Evolutionary conservation across 345 rosid genomes (phyloP).

Genomic region (Luvunga scandens): DNA sequence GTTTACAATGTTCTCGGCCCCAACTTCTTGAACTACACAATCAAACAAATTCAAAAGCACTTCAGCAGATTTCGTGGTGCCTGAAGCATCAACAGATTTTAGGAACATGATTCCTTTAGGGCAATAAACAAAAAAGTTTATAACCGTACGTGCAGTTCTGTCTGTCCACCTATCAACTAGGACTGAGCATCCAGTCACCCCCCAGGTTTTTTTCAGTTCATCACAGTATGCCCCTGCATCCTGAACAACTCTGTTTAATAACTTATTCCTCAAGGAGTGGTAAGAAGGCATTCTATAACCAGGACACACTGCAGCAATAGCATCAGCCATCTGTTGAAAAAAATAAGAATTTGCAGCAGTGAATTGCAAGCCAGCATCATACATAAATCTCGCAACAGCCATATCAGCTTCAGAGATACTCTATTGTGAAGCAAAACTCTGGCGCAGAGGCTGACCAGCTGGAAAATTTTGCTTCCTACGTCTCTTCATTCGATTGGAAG

Average conservation of each 20-base stretch:
- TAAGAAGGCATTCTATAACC: constrained; percentile 37
- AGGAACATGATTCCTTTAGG: constrained; percentile 35
- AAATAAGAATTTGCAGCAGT: constrained; percentile 26
- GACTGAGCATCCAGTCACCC: constrained; percentile 31
- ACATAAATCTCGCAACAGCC: constrained; percentile 39
- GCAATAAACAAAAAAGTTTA: constrained; percentile 31
- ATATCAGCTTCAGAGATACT: constrained; percentile 25
- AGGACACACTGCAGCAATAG: constrained; percentile 27
- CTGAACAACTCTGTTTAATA: constrained; percentile 26
- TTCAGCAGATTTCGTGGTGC: constrained; percentile 24
- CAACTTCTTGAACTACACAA: constrained; percentile 32
- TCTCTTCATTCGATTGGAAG: constrained; percentile 25
- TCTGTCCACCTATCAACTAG: constrained; percentile 32
- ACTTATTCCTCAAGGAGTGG: constrained; percentile 24
- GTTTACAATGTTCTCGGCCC: constrained; percentile 28
- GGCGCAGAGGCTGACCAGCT: constrained; percentile 22
- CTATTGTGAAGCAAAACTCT: constrained; percentile 25
- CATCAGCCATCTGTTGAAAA: constrained; percentile 37
- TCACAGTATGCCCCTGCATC: constrained; percentile 25
- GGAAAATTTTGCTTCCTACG: constrained; percentile 17
- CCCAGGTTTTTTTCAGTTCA: constrained; percentile 35
- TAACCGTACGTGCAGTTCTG: constrained; percentile 16
- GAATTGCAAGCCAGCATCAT: constrained; percentile 33
- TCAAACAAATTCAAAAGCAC: constrained; percentile 25
- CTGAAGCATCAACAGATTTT: constrained; percentile 34